A percentile compares a stretch with the other conserved stretches of the same genome.
Conservation (phyloP, 805 yeast genomes). For the Myxozyma kluyveri region DNA sequence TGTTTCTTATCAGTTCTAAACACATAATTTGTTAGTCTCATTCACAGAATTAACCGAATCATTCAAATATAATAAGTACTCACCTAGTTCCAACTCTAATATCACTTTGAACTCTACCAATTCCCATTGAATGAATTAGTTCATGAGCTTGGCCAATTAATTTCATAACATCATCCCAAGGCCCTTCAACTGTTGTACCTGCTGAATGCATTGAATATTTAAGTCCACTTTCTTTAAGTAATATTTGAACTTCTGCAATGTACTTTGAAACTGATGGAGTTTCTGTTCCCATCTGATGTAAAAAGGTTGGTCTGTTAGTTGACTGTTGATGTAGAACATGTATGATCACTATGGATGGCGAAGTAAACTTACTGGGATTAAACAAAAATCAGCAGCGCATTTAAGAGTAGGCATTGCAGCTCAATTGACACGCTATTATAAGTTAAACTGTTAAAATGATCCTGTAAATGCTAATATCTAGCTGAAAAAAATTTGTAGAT, state of each 20-base stretch:
- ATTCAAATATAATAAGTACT: slow-evolving; percentile 29
- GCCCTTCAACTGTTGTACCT: slow-evolving; percentile 87
- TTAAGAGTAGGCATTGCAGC: slow-evolving; percentile 11
- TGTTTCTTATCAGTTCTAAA: slow-evolving; percentile 28
- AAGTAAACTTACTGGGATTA: slow-evolving; percentile 66
- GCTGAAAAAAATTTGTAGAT: too few relatives aligned
- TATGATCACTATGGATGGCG: background rate
- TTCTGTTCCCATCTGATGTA: slow-evolving; percentile 65
- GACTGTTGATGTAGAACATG: background rate
- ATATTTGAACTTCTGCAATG: slow-evolving; percentile 64
- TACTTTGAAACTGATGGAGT: slow-evolving; percentile 78
- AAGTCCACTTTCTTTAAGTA: slow-evolving; percentile 60
- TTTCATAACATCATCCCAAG: slow-evolving; percentile 85
- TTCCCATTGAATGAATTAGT: slow-evolving; percentile 65
- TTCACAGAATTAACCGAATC: too few relatives aligned
- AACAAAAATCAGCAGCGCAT: slow-evolving; percentile 82
- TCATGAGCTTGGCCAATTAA: slow-evolving; percentile 77
- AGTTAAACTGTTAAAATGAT: too few relatives aligned
- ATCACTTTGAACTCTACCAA: slow-evolving; percentile 78
- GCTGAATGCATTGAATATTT: slow-evolving; percentile 80
- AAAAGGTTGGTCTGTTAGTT: too few relatives aligned
- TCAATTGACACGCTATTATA: too few relatives aligned
- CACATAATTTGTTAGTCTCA: background rate
- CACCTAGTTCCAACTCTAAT: slow-evolving; percentile 75
- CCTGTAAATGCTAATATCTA: too few relatives aligned